These are phyloP conservation scores for Fusarium nelsonii DNA, from an alignment of 2,329 filamentous ascomycete species.

Conservation along the genomic window DNA sequence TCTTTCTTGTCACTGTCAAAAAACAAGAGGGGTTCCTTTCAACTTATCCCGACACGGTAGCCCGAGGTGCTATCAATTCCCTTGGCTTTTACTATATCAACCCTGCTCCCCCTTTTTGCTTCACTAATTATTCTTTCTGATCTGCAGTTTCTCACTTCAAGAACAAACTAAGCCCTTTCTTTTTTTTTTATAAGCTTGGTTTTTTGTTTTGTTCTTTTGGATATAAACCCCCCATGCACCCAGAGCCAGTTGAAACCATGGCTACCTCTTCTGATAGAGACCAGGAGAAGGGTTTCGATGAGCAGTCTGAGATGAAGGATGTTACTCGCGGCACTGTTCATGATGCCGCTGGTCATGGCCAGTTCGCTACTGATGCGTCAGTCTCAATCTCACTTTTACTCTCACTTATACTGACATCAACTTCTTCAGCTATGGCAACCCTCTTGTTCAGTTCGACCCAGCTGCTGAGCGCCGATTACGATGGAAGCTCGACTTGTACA, in stretches of 20 bases:
- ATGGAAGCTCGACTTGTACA: slow-evolving; percentile 73
- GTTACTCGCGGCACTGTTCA: slow-evolving; percentile 23
- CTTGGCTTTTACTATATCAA: slow-evolving; percentile 36
- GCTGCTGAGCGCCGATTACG: slow-evolving; percentile 68
- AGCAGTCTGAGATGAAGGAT: slow-evolving; percentile 42
- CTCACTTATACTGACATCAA: slow-evolving; percentile 11
- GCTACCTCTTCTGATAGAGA: slow-evolving; percentile 42
- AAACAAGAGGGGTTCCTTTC: slow-evolving; percentile 23
- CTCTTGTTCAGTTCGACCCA: slow-evolving; percentile 45
- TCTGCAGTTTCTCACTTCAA: slow-evolving; percentile 19
- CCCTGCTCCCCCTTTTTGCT: slow-evolving; percentile 18
- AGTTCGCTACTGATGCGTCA: slow-evolving; percentile 44
- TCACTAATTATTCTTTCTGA: background rate
- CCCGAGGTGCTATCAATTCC: slow-evolving; percentile 41
- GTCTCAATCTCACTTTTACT: slow-evolving; percentile 2
- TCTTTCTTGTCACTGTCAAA: no score
- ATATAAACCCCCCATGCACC: background rate
- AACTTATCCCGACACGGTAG: slow-evolving; percentile 40
- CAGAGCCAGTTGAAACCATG: slow-evolving; percentile 16
- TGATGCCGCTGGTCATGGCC: slow-evolving; percentile 43
- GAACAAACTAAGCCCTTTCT: slow-evolving; percentile 6
- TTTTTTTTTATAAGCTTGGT: background rate
- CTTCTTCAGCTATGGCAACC: slow-evolving; percentile 41
- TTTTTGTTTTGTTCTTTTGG: background rate
- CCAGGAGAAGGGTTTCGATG: slow-evolving; percentile 42